Conservation (phyloP, 208 protist genomes). For the Trichomonas vaginalis region DNA sequence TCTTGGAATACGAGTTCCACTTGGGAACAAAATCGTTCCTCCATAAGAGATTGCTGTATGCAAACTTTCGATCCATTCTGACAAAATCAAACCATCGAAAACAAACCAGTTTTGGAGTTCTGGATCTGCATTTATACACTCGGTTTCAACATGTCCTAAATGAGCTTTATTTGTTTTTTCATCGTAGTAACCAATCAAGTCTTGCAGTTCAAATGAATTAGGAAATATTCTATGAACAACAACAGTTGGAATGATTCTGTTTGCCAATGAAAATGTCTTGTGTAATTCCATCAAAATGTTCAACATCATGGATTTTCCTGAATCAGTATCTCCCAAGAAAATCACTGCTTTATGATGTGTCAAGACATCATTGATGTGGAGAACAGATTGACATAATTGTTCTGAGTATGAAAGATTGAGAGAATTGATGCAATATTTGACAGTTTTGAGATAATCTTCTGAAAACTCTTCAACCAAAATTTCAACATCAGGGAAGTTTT, state of each 20-base stretch:
- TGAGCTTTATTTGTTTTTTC: slow-evolving; percentile 44
- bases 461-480: slow-evolving; percentile 53
- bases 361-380: slow-evolving; percentile 20
- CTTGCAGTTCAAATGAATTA: slow-evolving; percentile 68
- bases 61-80: slow-evolving; percentile 95
- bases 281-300: not conserved
- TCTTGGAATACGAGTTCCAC: slow-evolving; percentile 77
- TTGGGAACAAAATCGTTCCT: slow-evolving; percentile 82
- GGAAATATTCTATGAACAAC: slow-evolving; percentile 37
- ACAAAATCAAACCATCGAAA: slow-evolving; percentile 89
- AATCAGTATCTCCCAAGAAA: slow-evolving; percentile 76
- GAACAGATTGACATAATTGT: not conserved
- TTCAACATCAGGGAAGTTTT: slow-evolving; percentile 72
- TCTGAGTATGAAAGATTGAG: slow-evolving; percentile 41
- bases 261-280: not conserved
- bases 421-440: slow-evolving; percentile 38
- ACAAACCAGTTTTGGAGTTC: slow-evolving; percentile 67
- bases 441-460: slow-evolving; percentile 62
- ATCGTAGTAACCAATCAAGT: not conserved
- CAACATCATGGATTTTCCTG: slow-evolving; percentile 56
- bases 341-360: slow-evolving; percentile 51
- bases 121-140: slow-evolving; percentile 49
- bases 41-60: slow-evolving; percentile 94
- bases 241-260: not conserved
- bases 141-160: slow-evolving; percentile 49